Evolutionary conservation across 495 filamentous ascomycete genomes (phyloP), one percentile per base, ranked within the genome.

Genomic region (Aspergillus heteromorphus): DNA sequence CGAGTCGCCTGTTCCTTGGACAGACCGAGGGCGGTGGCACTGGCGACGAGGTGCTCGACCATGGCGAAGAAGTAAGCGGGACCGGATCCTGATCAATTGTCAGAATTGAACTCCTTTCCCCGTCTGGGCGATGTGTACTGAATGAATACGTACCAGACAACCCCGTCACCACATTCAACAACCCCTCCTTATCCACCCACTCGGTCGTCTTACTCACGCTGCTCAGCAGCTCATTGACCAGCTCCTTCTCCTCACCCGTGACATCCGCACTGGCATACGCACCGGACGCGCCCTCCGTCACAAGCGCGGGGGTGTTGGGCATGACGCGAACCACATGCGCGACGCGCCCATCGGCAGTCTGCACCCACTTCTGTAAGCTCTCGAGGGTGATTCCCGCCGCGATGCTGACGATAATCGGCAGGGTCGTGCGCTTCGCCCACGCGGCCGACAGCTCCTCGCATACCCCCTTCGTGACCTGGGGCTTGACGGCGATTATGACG

Each of bases 391-490:
- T 74, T 10, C 72, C 72, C 0, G 72, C 72, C 5, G 72, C 72
- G 38, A 74, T 74, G 50, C 68, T 72, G 13, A 73, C 70, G 8
- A 74, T 63, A 29, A 79, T 61, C 13, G 79, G 79, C 20, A 76
- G 53, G 1, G 83, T 82, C 67, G 87, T 83, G 38, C 91, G 88
- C 45, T 87, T 64, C 64, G 91, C 84, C 59, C 91, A 78, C 3
- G 89, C 88, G 55, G 90, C 88, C 13, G 89, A 91, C 51, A 87
- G 87, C 79, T 96, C 89, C 79, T 96, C 91, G 52, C 96, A 89
- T 4, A 93, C 92, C 21, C 86, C 85, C 72, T 95, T 92, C 14
- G 89, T 84, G 18, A 95, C 81, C 51, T 89, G 71, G 41, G 79
- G 83, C 65, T 88, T 84, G n/a, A 80, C 82, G 53, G 88, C 86